phyloP scores from a whole-genome alignment of 768 basidiomycete genomes.

The Strobilomyces confusus region DNA sequence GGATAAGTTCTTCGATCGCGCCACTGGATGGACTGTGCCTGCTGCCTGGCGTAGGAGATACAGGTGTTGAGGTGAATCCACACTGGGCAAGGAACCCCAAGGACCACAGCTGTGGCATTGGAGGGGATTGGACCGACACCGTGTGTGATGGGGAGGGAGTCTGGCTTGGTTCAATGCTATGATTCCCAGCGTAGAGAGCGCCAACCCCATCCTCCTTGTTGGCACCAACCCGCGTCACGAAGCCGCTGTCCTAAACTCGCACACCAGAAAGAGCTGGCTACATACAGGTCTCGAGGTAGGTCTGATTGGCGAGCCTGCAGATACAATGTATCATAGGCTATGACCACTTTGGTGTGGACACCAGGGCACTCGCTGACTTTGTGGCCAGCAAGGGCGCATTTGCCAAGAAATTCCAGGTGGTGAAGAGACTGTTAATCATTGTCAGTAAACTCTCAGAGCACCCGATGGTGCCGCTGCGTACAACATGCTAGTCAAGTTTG shows the following conservation, averaged over 20 bases:
- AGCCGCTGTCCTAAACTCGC: constrained; percentile 94
- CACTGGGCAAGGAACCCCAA: constrained; percentile 39
- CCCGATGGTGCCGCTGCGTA: constrained; percentile 74
- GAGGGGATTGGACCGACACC: constrained; percentile 25
- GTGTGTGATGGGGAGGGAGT: constrained; percentile 35
- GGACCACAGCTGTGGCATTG: constrained; percentile 15
- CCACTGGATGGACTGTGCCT: constrained; percentile 39
- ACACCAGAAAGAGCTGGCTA: constrained; percentile 93
- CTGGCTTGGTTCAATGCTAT: constrained; percentile 83
- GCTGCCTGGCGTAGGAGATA: constrained; percentile 16
- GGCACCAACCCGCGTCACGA: constrained; percentile 98
- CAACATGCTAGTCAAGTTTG: constrained; percentile 73
- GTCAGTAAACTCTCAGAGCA: constrained; percentile 85
- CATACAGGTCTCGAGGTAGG: constrained; percentile 84
- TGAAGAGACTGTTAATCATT: constrained; percentile 90
- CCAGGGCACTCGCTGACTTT: constrained; percentile 74
- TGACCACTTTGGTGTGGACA: constrained; percentile 78
- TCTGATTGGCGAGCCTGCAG: constrained; percentile 84
- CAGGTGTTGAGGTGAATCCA: constrained; percentile 14
- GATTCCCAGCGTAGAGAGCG: constrained; percentile 85
- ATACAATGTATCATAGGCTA: constrained; percentile 93
- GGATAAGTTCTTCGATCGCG: constrained; percentile 65
- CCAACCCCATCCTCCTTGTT: constrained; percentile 89
- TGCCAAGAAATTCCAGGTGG: constrained; percentile 79
- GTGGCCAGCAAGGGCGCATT: constrained; percentile 75